phyloP scores from a whole-genome alignment of 1,139 yeast genomes.

The Yamadazyma sp. region DNA sequence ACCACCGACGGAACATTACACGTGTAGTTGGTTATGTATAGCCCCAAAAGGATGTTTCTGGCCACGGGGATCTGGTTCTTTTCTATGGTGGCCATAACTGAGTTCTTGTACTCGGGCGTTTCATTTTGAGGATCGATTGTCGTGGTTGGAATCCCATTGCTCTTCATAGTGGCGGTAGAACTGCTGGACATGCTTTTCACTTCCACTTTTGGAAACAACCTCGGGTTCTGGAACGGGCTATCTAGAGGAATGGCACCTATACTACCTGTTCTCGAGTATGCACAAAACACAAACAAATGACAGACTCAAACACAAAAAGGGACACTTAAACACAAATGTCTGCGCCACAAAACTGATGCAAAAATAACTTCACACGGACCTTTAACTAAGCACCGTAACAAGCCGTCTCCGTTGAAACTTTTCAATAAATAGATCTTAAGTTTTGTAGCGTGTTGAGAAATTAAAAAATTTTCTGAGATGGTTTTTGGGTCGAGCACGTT shows the following conservation, averaged over 20 bases:
- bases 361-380: too few relatives aligned
- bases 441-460: conserved; percentile 3
- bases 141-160: too few relatives aligned
- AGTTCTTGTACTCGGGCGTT: conserved; percentile 16
- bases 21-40: conserved; percentile 28
- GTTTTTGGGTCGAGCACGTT: conserved; percentile 1
- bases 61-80: conserved; percentile 42
- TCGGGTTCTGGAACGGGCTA: not conserved
- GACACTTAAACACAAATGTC: too few relatives aligned
- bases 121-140: not conserved
- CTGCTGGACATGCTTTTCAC: too few relatives aligned
- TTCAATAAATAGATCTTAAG: not conserved
- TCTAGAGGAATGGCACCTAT: not conserved
- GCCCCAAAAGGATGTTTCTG: conserved; percentile 25
- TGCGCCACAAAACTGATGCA: too few relatives aligned
- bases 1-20: conserved; percentile 18
- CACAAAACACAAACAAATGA: too few relatives aligned
- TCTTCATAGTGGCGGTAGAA: too few relatives aligned
- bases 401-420: not conserved
- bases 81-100: conserved; percentile 33
- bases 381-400: not conserved
- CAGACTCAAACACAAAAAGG: too few relatives aligned
- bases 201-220: too few relatives aligned
- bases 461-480: conserved; percentile 2
- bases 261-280: too few relatives aligned